These are phyloP conservation scores for Eremothecium sinecaudum DNA, from an alignment of 1,139 yeast species.

Conservation along the genomic window DNA sequence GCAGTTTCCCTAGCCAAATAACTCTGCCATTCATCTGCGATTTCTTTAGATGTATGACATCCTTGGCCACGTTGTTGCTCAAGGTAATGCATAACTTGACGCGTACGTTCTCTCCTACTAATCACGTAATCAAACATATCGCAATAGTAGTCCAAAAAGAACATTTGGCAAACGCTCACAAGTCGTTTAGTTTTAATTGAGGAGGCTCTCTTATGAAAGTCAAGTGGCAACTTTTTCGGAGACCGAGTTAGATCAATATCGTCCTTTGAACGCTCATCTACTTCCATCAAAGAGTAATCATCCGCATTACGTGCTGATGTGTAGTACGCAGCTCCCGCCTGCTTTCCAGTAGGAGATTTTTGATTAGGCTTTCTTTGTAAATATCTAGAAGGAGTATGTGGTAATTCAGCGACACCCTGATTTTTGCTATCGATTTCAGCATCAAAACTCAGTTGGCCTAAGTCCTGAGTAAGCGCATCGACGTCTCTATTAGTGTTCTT, in stretches of 20 bases:
- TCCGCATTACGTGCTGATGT: constrained; percentile 10
- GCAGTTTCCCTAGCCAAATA: constrained; percentile 83
- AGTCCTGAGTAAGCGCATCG: constrained; percentile 30
- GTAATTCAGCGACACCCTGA: background rate
- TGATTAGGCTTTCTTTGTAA: background rate
- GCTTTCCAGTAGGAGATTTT: background rate
- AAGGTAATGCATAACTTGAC: constrained; percentile 49
- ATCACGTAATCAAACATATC: constrained; percentile 92
- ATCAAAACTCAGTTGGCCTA: constrained; percentile 27
- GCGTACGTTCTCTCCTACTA: constrained; percentile 69
- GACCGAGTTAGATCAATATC: constrained; percentile 26
- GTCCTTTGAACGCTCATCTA: constrained; percentile 23
- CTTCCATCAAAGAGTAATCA: constrained; percentile 26
- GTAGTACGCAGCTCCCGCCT: constrained; percentile 2
- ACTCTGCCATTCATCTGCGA: constrained; percentile 60
- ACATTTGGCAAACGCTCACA: constrained; percentile 70
- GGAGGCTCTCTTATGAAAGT: constrained; percentile 51
- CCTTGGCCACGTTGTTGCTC: constrained; percentile 33
- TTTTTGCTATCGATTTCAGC: constrained; percentile 10
- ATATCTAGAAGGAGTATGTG: constrained; percentile 14
- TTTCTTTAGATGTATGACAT: constrained; percentile 30
- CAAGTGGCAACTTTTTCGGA: constrained; percentile 38
- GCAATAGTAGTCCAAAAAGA: constrained; percentile 89
- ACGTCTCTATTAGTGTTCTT: constrained; percentile 18
- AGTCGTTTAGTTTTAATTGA: constrained; percentile 74